Evolutionary conservation across 2,329 filamentous ascomycete genomes (phyloP), one percentile per base, ranked within the genome.

Genomic region (Blastomyces gilchristii): DNA sequence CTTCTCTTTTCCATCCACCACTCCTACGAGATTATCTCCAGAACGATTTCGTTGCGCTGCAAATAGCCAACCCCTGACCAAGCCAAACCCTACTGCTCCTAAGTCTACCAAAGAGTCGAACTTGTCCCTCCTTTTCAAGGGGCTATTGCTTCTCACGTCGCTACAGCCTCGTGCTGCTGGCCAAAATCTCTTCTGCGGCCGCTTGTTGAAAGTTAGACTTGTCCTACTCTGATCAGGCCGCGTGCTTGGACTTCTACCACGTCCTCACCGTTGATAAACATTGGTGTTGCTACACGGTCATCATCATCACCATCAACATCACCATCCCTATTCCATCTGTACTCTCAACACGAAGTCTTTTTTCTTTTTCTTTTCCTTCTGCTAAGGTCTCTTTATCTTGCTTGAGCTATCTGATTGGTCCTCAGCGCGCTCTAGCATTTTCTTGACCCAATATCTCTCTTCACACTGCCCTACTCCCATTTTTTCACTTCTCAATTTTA

Each of bases 391-490:
- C 22, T 37, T 31, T 14, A 6, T 28, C 39, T 58, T 43, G 12
- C 22, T 58, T n/a, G 56, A 47, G 39, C 39, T 58, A 16, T 28
- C 39, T 58, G 56, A 25, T 58, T 58, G 39, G 56, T 31, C 31
- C 22, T 58, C 56, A 45, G 56, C 28, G 12, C 25, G 37, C 39
- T 58, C 56, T 45, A 31, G 11, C 56, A 43, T 43, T 7, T 58
- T 31, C 37, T 58, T 58, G 39, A 37, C 14, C 9, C 25, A 37
- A 28, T 45, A 25, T 18, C 56, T 28, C 22, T 22, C 56, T 31
- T 43, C 16, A 28, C 16, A 28, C 22, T 31, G 22, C 39, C 56
- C n/a, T 45, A 22, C 56, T 39, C 22, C 2, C 11, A 9, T 28
- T 28, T 6, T 58, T 37, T 9, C 34, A 37, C 34, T 9, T 8